Conservation (phyloP, 192 early-diverging fungal species). For the Dispira simplex region DNA sequence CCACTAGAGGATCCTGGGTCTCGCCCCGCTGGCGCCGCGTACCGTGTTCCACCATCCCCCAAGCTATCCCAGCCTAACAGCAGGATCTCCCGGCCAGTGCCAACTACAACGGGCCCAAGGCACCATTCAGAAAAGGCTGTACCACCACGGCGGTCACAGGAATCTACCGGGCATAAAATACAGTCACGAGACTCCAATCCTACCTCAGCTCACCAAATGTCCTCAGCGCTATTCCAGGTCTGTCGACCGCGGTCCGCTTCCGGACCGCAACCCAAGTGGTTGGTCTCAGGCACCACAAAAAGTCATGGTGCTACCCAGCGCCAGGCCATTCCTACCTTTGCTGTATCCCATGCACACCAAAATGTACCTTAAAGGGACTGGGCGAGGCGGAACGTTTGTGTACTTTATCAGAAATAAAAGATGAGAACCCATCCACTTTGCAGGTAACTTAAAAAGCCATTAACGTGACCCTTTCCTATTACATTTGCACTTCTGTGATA, state of each 20-base stretch:
- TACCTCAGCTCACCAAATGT: not conserved
- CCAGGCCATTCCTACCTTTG: conserved; percentile 12
- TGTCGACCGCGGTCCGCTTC: no score
- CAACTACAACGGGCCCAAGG: not conserved
- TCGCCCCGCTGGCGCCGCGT: not conserved
- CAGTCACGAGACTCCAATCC: not conserved
- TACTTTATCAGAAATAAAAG: no score
- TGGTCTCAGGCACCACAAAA: not conserved
- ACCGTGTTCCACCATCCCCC: not conserved
- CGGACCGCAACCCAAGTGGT: not conserved
- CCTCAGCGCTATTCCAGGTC: no score
- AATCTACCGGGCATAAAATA: not conserved
- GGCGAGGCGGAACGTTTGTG: no score
- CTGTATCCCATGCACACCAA: no score
- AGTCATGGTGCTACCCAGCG: not conserved
- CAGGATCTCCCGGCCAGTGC: no score
- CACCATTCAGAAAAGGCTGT: not conserved
- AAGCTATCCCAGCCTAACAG: not conserved
- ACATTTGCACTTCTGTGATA: no score
- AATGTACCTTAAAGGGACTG: no score
- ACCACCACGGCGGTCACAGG: not conserved
- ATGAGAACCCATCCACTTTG: no score
- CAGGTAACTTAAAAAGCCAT: no score
- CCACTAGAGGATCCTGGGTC: not conserved
- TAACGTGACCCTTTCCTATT: no score